Conservation (phyloP, 2,329 filamentous ascomycete species). For the Akanthomyces dipterigenus region DNA sequence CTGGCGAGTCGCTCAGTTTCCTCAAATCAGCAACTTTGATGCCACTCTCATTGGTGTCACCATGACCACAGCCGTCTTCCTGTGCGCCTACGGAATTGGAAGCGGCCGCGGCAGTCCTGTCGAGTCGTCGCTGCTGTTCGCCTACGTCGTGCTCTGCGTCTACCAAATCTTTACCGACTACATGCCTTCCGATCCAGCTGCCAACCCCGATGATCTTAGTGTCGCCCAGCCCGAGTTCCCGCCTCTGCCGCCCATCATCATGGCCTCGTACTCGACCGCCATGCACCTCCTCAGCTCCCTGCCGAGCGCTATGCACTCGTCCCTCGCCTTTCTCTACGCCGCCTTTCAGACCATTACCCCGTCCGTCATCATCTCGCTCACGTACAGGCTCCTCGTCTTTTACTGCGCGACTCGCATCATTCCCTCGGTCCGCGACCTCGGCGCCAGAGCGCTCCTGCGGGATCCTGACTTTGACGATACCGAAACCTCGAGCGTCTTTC, state of each 20-base stretch:
- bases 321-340: conserved; percentile 78
- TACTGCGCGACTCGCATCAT: conserved; percentile 96
- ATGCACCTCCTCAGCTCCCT: conserved; percentile 76
- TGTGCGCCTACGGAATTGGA: conserved; percentile 89
- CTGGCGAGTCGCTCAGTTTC: conserved; percentile 90
- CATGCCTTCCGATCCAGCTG: conserved; percentile 65
- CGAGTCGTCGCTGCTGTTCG: conserved; percentile 90
- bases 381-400: conserved; percentile 89
- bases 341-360: conserved; percentile 94
- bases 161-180: conserved; percentile 99
- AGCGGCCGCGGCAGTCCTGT: conserved; percentile 92
- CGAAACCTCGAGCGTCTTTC: conserved; percentile 70
- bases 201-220: conserved; percentile 42
- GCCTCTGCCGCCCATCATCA: conserved; percentile 93
- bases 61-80: conserved; percentile 85
- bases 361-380: conserved; percentile 89
- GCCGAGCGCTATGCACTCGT: conserved; percentile 76
- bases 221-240: conserved; percentile 77
- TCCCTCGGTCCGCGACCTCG: conserved; percentile 81
- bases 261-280: conserved; percentile 94
- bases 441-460: conserved; percentile 73
- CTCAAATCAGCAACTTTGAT: conserved; percentile 86
- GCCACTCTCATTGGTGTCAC: conserved; percentile 87
- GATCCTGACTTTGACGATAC: conserved; percentile 81
- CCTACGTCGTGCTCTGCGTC: conserved; percentile 95